Evolutionary conservation across 371 early-diverging fungal genomes (phyloP).

Genomic region (Mortierella sp.): DNA sequence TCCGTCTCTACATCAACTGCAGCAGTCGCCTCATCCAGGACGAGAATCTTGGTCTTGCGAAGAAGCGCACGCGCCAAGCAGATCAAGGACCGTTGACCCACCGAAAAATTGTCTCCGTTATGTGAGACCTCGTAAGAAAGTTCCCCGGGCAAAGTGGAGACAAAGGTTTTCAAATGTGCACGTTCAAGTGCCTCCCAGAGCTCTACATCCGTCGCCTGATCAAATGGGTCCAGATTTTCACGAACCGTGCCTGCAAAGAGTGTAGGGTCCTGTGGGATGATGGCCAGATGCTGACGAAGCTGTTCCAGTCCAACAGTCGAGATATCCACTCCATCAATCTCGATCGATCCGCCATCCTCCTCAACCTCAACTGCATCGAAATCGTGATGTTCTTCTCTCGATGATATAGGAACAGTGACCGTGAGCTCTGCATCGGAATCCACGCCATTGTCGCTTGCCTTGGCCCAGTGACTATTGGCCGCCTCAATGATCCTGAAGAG

Average conservation of each 20-base stretch:
- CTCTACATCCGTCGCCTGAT: slow-evolving; percentile 67
- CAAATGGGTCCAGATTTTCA: slow-evolving; percentile 78
- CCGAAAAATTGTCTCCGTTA: slow-evolving; percentile 90
- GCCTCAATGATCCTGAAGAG: slow-evolving; percentile 96
- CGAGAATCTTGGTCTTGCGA: slow-evolving; percentile 75
- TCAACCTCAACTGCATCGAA: neutral
- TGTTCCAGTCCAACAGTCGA: slow-evolving; percentile 35
- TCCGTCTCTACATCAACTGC: slow-evolving; percentile 87
- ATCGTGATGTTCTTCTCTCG: slow-evolving; percentile 58
- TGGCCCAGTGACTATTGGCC: slow-evolving; percentile 59
- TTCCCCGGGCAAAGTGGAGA: slow-evolving; percentile 67
- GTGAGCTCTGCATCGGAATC: slow-evolving; percentile 9
- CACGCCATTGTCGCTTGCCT: slow-evolving; percentile 56
- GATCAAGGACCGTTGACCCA: slow-evolving; percentile 87
- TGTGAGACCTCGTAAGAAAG: slow-evolving; percentile 73
- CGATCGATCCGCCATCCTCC: slow-evolving; percentile 45
- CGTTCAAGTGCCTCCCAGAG: slow-evolving; percentile 78
- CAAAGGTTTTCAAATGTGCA: slow-evolving; percentile 66
- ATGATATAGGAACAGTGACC: slow-evolving; percentile 19
- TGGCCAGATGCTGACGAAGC: slow-evolving; percentile 58
- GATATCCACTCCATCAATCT: slow-evolving; percentile 81
- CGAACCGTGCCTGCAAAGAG: slow-evolving; percentile 78
- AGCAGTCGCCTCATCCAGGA: slow-evolving; percentile 93
- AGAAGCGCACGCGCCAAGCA: slow-evolving; percentile 88
- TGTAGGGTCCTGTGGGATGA: slow-evolving; percentile 95